phyloP scores from a whole-genome alignment of 371 early-diverging fungal genomes.

The Actinomucor elegans region DNA sequence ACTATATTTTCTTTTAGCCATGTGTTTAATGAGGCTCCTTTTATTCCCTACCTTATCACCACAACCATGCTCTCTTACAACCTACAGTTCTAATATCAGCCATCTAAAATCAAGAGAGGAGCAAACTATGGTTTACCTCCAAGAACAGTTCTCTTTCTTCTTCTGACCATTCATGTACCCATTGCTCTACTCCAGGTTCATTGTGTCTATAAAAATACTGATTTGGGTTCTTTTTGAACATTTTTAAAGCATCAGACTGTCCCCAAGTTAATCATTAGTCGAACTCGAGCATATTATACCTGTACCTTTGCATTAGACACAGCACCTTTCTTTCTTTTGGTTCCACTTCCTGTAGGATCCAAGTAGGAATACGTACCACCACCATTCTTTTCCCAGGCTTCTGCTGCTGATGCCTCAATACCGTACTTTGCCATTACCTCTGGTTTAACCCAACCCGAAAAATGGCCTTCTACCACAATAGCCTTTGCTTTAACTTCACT shows the following conservation, averaged over 20 bases:
- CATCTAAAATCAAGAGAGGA: too few relatives aligned
- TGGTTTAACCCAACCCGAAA: conserved; percentile 62
- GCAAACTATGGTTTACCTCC: conserved; percentile 38
- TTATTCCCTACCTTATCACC: conserved; percentile 53
- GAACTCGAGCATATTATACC: neutral
- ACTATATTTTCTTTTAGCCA: conserved; percentile 28
- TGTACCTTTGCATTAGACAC: conserved; percentile 40
- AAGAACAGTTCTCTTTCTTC: conserved; percentile 62
- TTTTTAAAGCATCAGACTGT: conserved; percentile 57
- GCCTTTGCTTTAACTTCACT: conserved; percentile 47
- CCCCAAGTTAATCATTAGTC: neutral
- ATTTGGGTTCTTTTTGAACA: conserved; percentile 75
- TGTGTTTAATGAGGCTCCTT: neutral
- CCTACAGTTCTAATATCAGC: conserved; percentile 15
- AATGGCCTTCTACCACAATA: conserved; percentile 62
- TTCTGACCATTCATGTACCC: conserved; percentile 73
- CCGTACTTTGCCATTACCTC: conserved; percentile 59
- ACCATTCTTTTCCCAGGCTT: conserved; percentile 76
- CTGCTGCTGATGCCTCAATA: conserved; percentile 56
- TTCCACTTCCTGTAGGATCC: conserved; percentile 57
- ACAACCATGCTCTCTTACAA: conserved; percentile 54
- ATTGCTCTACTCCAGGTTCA: conserved; percentile 74
- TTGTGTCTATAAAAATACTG: conserved; percentile 75
- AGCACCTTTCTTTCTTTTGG: conserved; percentile 22
- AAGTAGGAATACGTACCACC: conserved; percentile 71